Conservation (phyloP, 257 asterid genomes). For the Plantago ovata region DNA sequence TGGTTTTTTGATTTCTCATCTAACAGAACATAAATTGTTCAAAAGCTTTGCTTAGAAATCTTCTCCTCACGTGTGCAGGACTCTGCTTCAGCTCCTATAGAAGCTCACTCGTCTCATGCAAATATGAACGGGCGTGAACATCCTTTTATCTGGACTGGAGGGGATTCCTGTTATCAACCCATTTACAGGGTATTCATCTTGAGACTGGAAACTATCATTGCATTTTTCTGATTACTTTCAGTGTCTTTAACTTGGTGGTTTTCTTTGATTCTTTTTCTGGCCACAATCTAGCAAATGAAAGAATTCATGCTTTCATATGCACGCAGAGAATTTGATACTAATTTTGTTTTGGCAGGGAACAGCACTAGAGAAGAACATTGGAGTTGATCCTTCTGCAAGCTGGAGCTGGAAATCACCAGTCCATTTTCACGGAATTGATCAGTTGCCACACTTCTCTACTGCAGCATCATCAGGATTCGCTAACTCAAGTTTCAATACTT, state of each 20-base stretch:
- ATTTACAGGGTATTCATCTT: constrained; percentile 43
- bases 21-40: not conserved
- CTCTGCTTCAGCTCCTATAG: constrained; percentile 37
- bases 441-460: constrained; percentile 52
- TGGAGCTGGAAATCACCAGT: constrained; percentile 37
- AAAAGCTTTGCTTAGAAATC: constrained; percentile 18
- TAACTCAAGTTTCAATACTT: constrained; percentile 36
- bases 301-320: not conserved
- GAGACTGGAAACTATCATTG: not conserved
- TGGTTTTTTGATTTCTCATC: constrained; percentile 5
- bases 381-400: constrained; percentile 38
- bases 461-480: constrained; percentile 99
- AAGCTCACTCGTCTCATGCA: constrained; percentile 34
- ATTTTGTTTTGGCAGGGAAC: constrained; percentile 50
- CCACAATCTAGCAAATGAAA: not conserved
- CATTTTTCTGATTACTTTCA: constrained; percentile 3
- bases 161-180: constrained; percentile 40
- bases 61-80: constrained; percentile 30
- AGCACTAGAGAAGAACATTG: constrained; percentile 55
- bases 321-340: constrained; percentile 4
- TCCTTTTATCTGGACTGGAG: constrained; percentile 45
- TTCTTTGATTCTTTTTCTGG: not conserved
- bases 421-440: constrained; percentile 32
- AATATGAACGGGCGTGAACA: constrained; percentile 27
- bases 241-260: not conserved